Conservation (phyloP, 2,329 filamentous ascomycete genomes). For the Leptographium flavum region DNA sequence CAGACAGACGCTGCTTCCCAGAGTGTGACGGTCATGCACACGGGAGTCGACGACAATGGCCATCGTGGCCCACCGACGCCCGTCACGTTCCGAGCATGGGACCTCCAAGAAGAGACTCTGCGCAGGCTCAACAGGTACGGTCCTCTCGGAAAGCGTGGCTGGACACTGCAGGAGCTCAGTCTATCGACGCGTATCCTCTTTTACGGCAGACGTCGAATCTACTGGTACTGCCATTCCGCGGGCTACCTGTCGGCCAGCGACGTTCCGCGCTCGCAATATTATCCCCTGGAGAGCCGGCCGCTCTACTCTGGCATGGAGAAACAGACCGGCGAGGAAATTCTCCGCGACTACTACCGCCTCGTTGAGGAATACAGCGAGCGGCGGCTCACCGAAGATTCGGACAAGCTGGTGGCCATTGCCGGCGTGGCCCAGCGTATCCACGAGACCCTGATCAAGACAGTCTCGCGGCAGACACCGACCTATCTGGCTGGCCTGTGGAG, state of each 20-base stretch:
- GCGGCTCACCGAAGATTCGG: background rate
- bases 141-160: background rate
- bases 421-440: constrained; percentile 1
- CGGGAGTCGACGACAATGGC: background rate
- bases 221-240: constrained; percentile 1
- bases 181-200: constrained; percentile 1
- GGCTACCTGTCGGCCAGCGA: constrained; percentile 2
- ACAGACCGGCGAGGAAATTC: no score
- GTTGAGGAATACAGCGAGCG: background rate
- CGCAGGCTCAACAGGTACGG: background rate
- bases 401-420: constrained; percentile 4
- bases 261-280: background rate
- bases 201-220: background rate
- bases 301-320: no score
- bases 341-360: constrained; percentile 1
- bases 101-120: background rate
- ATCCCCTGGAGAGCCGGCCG: no score
- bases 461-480: no score
- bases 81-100: background rate
- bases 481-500: constrained; percentile 5
- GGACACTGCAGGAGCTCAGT: constrained; percentile 2
- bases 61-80: background rate
- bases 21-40: background rate
- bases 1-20: background rate
- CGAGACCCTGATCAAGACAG: background rate